Evolutionary conservation across 2,329 filamentous ascomycete species (phyloP).

Genomic region (Trichoderma harzianum): DNA sequence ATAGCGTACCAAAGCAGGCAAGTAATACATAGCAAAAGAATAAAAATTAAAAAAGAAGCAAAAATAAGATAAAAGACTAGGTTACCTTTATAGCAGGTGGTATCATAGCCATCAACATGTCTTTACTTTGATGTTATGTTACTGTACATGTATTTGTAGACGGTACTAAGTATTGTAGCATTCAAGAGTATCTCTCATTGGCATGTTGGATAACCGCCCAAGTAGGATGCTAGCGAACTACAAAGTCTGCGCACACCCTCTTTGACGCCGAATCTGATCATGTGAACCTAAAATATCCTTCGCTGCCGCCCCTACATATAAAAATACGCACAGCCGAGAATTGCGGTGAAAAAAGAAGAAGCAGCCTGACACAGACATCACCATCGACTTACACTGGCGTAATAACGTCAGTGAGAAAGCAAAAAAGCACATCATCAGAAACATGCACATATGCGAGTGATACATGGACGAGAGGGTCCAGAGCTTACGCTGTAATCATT

Average conservation of each 20-base stretch:
- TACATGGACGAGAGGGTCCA: background rate
- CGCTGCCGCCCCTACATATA: background rate
- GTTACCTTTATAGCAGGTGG: background rate
- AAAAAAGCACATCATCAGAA: background rate
- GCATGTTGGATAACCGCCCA: background rate
- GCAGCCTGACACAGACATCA: background rate
- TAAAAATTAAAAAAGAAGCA: background rate
- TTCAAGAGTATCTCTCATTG: background rate
- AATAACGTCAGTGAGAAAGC: background rate
- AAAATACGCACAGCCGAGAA: background rate
- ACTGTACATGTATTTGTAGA: background rate
- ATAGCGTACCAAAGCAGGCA: background rate
- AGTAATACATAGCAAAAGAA: background rate
- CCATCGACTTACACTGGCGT: background rate
- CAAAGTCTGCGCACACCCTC: background rate
- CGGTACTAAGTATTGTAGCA: background rate
- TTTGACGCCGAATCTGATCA: background rate
- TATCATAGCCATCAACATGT: background rate
- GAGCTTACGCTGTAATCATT: background rate
- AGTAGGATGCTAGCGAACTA: background rate
- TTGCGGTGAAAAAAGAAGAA: background rate
- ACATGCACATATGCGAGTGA: background rate
- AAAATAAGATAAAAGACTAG: background rate
- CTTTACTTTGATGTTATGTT: no score
- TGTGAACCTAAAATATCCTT: slow-evolving; percentile 2